Conservation (phyloP, 225 moss, liverwort and hornwort genomes). For the Sphagnum contortum region DNA sequence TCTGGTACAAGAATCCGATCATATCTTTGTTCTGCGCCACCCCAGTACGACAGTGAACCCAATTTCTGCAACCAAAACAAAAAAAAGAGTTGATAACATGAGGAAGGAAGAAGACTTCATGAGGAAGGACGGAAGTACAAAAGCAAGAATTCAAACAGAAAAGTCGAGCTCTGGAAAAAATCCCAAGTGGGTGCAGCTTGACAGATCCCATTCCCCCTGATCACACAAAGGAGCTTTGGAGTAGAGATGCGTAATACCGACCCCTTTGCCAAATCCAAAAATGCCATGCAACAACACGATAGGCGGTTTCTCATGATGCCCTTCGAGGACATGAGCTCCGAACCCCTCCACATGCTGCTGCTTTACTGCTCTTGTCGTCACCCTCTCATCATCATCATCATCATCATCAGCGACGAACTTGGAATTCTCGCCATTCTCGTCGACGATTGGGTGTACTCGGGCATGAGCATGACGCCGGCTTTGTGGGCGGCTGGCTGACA, state of each 20-base stretch:
- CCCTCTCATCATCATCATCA: no score
- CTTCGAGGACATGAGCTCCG: constrained; percentile 10
- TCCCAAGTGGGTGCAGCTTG: no score
- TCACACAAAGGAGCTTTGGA: no score
- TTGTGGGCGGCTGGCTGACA: constrained; percentile 17
- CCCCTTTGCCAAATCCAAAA: constrained; percentile 86
- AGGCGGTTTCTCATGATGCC: constrained; percentile 48
- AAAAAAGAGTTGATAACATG: no score
- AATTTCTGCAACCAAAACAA: constrained; percentile 40
- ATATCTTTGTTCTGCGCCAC: constrained; percentile 77
- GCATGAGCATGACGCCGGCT: constrained; percentile 3
- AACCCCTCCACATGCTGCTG: no score
- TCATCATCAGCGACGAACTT: no score
- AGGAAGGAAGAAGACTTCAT: no score
- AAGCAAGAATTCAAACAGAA: no score
- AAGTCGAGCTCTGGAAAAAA: no score
- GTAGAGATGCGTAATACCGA: not conserved
- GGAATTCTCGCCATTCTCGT: not conserved
- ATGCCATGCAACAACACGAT: constrained; percentile 87
- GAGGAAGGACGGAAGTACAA: no score
- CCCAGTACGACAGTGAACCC: constrained; percentile 81
- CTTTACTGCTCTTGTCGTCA: no score
- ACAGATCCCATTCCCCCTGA: no score
- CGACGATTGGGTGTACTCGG: constrained; percentile 33
- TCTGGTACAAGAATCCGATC: constrained; percentile 78